phyloP scores from a whole-genome alignment of 495 filamentous ascomycete genomes.

The Bathelium albidoporum region DNA sequence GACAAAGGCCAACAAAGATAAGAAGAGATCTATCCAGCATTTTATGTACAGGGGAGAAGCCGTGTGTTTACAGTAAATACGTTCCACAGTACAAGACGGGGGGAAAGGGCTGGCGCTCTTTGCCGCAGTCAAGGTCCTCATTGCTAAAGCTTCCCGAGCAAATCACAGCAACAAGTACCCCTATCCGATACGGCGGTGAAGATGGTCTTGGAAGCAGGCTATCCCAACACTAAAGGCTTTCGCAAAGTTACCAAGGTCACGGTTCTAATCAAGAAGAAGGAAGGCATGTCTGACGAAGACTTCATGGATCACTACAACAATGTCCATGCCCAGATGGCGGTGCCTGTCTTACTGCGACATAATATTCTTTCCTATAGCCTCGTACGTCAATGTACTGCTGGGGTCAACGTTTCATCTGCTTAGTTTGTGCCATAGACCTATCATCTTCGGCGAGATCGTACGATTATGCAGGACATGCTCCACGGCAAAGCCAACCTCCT shows the following conservation, averaged over 20 bases:
- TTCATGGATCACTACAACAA: conserved; percentile 35
- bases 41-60: neutral
- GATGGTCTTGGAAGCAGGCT: conserved; percentile 34
- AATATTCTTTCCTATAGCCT: conserved; percentile 33
- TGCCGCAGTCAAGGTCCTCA: neutral
- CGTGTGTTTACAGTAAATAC: neutral
- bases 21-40: neutral
- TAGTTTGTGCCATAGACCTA: conserved; percentile 23
- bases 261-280: conserved; percentile 34
- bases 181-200: neutral
- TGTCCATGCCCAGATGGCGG: conserved; percentile 32
- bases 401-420: neutral
- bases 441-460: conserved; percentile 31
- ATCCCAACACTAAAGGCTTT: conserved; percentile 31
- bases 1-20: no score
- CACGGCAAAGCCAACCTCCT: conserved; percentile 30
- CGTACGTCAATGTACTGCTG: conserved; percentile 17
- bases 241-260: conserved; percentile 35
- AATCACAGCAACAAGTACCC: neutral
- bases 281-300: conserved; percentile 32
- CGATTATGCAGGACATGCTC: conserved; percentile 33
- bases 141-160: neutral
- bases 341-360: conserved; percentile 29
- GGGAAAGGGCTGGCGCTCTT: no score
- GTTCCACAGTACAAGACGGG: no score